Base-by-base conservation (phyloP, 306 rosid genomes). In the Crataegus laevigata region DNA sequence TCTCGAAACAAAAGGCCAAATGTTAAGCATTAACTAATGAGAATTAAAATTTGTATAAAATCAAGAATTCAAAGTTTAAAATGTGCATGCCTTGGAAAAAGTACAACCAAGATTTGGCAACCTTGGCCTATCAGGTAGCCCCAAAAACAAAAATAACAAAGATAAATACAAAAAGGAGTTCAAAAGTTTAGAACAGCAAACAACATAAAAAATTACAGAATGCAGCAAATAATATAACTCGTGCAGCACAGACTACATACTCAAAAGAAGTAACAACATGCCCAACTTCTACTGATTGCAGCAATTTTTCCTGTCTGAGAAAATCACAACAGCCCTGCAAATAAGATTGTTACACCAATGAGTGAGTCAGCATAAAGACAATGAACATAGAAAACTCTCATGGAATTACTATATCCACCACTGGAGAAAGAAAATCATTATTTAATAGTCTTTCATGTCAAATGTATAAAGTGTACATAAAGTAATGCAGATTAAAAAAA, bases 251-350 rank as follows among this genome's bases (percentile, higher is more conserved):
- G 42, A 76, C 78, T 70, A 86, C 79, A 76, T 74, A 77, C 77
- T 73, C 57, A 73, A 77, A 78, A 73, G 72, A 84, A 71, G 66
- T 61, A 84, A 88, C 88, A 87, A 94, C 98, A 97, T 91, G 97
- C 83, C 98, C 98, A 86, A 94, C 85, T 91, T 87, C 91, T 70
- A 94, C 90, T 67, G 98, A 96, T 83, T 85, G 86, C 83, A 94
- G 92, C 82, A 94, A 84, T 91, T 87, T 90, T 77, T 94, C 98
- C 81, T 94, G 96, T 2, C 89, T 74, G 79, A 94, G 88, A 88
- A 94, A 94, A 86, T 87, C 82, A 87, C 97, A 83, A 72, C 90
- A 94, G 22, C 98, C 98, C 97, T 94, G 96, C 85, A 87, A 76
- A 40, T 15, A 71, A 38, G 26, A 71, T n/a, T 28, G 29, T 28